These are phyloP conservation scores for Acacia pycnantha DNA, from an alignment of 331 rosid genomes.

Conservation along the genomic window DNA sequence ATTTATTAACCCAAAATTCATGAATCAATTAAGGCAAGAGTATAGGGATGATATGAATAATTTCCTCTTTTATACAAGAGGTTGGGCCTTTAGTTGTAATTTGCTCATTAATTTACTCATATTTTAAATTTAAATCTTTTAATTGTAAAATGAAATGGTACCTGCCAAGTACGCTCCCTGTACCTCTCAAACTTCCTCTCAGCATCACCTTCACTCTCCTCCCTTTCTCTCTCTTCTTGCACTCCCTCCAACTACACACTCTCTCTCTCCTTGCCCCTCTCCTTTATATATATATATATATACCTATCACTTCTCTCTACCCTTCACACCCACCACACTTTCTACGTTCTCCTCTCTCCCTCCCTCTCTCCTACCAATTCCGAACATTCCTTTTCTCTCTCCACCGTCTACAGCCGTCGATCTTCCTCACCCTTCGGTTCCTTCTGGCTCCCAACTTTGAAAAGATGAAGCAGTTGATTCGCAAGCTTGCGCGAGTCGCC, in stretches of 20 bases:
- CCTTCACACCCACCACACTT: constrained; percentile 21
- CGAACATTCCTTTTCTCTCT: not conserved
- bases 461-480: constrained; percentile 78
- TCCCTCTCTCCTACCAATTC: constrained; percentile 8
- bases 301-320: not conserved
- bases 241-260: not conserved
- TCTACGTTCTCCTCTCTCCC: not conserved
- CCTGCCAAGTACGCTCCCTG: constrained; percentile 95
- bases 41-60: not conserved
- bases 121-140: not conserved
- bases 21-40: too few relatives aligned
- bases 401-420: not conserved
- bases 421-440: not conserved
- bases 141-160: constrained; percentile 43
- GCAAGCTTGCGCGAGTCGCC: constrained; percentile 77
- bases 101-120: not conserved
- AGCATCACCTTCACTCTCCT: constrained; percentile 55
- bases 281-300: constrained; percentile 48
- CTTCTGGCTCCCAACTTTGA: not conserved
- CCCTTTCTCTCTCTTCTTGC: not conserved
- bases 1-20: too few relatives aligned
- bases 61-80: not conserved
- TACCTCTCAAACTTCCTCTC: constrained; percentile 75
- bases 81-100: not conserved
- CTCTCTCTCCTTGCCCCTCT: not conserved